Evolutionary conservation across 352 stramenopile genomes (phyloP).

Genomic region (Phytophthora multivora): DNA sequence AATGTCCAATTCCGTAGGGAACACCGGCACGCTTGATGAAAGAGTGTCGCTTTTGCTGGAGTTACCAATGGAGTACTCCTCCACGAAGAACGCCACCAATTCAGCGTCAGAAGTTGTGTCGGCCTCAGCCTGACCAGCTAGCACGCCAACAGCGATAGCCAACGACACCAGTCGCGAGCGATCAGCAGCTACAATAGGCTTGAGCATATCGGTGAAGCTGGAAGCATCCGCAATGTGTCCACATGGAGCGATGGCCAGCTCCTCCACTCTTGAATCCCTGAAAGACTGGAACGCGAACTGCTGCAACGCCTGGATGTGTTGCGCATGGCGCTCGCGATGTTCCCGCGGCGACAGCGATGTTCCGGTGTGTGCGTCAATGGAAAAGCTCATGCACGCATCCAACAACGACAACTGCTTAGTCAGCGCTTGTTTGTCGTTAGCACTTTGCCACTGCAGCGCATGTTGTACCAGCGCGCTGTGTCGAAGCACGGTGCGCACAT

Average conservation of each 20-base stretch:
- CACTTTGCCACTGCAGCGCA: slow-evolving; percentile 40
- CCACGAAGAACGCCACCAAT: slow-evolving; percentile 59
- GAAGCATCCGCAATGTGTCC: slow-evolving; percentile 48
- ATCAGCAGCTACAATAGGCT: slow-evolving; percentile 36
- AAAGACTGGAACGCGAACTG: slow-evolving; percentile 55
- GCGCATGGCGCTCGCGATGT: slow-evolving; percentile 49
- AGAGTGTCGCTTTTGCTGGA: slow-evolving; percentile 14
- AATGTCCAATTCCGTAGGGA: slow-evolving; percentile 90
- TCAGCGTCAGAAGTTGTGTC: slow-evolving; percentile 36
- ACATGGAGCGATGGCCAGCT: slow-evolving; percentile 64
- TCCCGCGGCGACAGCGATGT: slow-evolving; percentile 57
- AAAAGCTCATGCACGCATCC: slow-evolving; percentile 69
- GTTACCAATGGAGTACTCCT: slow-evolving; percentile 52
- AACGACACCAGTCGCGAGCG: slow-evolving; percentile 39
- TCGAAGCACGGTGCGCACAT: slow-evolving; percentile 51
- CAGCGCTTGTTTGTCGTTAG: slow-evolving; percentile 49
- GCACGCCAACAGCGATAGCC: slow-evolving; percentile 51
- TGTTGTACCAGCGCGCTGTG: slow-evolving; percentile 48
- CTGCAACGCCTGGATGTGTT: slow-evolving; percentile 79
- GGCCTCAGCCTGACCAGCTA: slow-evolving; percentile 44
- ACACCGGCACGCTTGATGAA: slow-evolving; percentile 43
- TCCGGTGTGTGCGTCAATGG: slow-evolving; percentile 88
- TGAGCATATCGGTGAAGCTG: slow-evolving; percentile 52
- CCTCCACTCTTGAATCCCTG: slow-evolving; percentile 52
- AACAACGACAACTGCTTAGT: slow-evolving; percentile 71